A percentile compares a stretch with the other conserved stretches of the same genome.
Conservation (phyloP, 2,329 filamentous ascomycete species). For the Hymenoscyphus infarciens region DNA sequence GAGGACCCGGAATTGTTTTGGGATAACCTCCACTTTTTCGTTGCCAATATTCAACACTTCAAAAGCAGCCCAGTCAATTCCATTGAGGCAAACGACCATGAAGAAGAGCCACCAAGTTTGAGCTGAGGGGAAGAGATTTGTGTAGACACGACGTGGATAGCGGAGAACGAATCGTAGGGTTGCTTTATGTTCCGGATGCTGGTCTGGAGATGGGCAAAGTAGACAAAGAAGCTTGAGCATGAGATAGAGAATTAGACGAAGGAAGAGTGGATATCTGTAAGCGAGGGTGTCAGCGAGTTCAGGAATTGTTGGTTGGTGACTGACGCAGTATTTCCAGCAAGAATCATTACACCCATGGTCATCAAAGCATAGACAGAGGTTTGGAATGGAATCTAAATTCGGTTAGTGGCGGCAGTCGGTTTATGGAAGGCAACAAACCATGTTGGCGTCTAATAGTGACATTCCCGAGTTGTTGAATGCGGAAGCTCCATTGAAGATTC, state of each 20-base stretch:
- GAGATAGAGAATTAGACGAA: conserved; percentile 51
- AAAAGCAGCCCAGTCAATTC: conserved; percentile 62
- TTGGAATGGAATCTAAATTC: conserved; percentile 39
- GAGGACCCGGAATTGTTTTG: conserved; percentile 51
- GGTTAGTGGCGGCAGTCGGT: conserved; percentile 1
- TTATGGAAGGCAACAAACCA: conserved; percentile 39
- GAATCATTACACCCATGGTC: conserved; percentile 52
- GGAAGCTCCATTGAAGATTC: conserved; percentile 63
- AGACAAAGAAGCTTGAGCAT: conserved; percentile 43
- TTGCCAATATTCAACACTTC: conserved; percentile 64
- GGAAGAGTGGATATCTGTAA: conserved; percentile 44
- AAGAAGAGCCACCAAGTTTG: conserved; percentile 65
- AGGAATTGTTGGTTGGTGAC: background rate
- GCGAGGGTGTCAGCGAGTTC: background rate
- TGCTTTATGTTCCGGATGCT: conserved; percentile 42
- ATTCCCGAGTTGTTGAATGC: conserved; percentile 72
- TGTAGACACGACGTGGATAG: conserved; percentile 57
- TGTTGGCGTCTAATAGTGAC: conserved; percentile 63
- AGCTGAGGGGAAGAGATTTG: conserved; percentile 59
- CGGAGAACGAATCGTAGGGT: conserved; percentile 52
- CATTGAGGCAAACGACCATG: conserved; percentile 57
- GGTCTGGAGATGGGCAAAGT: conserved; percentile 38
- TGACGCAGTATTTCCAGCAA: conserved; percentile 60
- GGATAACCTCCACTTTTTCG: conserved; percentile 48
- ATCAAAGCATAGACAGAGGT: conserved; percentile 40